Evolutionary conservation across 1,284 basidiomycete genomes (phyloP), one percentile per base, ranked within the genome.

Genomic region (Exobasidium cylindrosporum): DNA sequence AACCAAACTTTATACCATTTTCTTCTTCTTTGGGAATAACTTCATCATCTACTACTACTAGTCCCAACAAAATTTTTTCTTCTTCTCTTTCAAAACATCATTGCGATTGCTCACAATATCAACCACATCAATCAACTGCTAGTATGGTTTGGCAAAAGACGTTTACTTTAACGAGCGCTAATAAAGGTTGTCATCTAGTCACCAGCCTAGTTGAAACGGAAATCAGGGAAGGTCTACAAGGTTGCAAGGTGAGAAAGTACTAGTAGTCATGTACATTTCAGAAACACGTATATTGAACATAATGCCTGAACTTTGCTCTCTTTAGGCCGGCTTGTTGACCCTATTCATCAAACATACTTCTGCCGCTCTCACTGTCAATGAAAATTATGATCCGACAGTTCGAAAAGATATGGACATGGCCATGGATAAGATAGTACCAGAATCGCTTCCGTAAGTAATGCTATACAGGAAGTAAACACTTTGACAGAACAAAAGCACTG

Each of bases 111-210:
- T 24, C 13, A 23, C 47, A 7, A 23, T 10, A 10, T 10, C 47
- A 7, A 10, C 10, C 47, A 23, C 47, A 29, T 21, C 10, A 23
- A 50, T 10, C 47, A 23, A 23, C 7, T 13, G 11, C 13, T 56
- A 77, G 45, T 21, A 93, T 96, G 92, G 90, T 88, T 61, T 95
- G 92, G 90, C 93, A 96, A 79, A 92, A 88, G 80, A 88, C 88
- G 5, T 93, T 96, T 80, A 86, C 85, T 5, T 76, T 83, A 4
- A 72, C 80, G 7, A 74, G 79, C 17, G 73, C 78, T 58, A 76
- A 69, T 66, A 84, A 84, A 77, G 84, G 65, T 30, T 91, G 90
- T 74, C 88, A 96, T 82, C 84, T 96, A n/a, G 85, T 97, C 47
- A 94, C 92, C 5, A 84, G 88, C 52, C 89, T 92, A 73, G 84